Conservation (phyloP, 345 rosid genomes). For the Brassica rapa region DNA sequence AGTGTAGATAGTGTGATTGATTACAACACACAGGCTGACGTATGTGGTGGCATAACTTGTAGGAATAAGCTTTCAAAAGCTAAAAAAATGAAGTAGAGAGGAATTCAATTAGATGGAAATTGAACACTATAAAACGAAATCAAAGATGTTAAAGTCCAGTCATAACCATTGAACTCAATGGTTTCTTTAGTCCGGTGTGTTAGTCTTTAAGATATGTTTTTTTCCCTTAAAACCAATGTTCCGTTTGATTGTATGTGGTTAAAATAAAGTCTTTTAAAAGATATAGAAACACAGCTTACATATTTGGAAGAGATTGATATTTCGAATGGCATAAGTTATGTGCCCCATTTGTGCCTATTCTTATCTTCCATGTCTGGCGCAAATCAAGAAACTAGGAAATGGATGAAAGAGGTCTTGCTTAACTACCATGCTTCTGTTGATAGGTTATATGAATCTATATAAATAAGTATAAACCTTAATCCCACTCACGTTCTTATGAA, state of each 20-base stretch:
- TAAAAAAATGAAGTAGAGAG: not conserved
- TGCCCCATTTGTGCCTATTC: not conserved
- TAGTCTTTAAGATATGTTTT: not conserved
- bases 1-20: not conserved
- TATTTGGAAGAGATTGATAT: not conserved
- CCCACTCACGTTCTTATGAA: not conserved
- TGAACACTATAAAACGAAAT: not conserved
- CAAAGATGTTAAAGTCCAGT: not conserved
- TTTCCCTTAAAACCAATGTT: not conserved
- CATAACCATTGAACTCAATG: slow-evolving; percentile 4
- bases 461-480: not conserved
- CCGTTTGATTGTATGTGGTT: not conserved
- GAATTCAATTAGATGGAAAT: not conserved
- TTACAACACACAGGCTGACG: not conserved
- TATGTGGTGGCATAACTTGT: slow-evolving; percentile 9
- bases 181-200: not conserved
- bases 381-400: not conserved
- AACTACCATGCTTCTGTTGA: not conserved
- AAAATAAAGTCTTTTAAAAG: no score
- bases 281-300: not conserved
- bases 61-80: not conserved
- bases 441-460: not conserved
- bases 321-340: not conserved
- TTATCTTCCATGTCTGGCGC: not conserved
- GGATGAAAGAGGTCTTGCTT: not conserved